These are phyloP conservation scores for Starmerella bombi DNA, from an alignment of 805 yeast genomes.

Conservation along the genomic window DNA sequence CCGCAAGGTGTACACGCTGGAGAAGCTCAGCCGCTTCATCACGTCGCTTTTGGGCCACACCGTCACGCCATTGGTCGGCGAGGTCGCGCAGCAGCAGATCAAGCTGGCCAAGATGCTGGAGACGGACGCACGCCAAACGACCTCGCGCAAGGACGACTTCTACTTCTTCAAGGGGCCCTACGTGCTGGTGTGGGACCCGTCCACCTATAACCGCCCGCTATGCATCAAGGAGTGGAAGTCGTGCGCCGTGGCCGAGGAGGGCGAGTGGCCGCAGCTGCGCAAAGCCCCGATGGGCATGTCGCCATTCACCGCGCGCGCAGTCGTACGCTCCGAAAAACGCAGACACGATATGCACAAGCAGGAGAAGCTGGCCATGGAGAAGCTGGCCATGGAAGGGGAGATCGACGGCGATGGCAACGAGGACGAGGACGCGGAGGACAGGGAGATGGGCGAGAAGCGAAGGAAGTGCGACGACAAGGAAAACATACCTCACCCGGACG, in stretches of 20 bases:
- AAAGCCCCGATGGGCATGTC: constrained; percentile 62
- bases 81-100: constrained; percentile 10
- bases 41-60: constrained; percentile 23
- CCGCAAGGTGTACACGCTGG: constrained; percentile 77
- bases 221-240: constrained; percentile 67
- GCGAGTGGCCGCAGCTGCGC: constrained; percentile 48
- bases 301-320: constrained; percentile 45
- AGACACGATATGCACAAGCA: background rate
- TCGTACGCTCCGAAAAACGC: constrained; percentile 8
- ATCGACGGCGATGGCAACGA: background rate
- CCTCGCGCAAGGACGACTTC: constrained; percentile 70
- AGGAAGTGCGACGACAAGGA: background rate
- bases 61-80: constrained; percentile 23
- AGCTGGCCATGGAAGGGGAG: background rate
- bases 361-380: background rate
- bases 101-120: constrained; percentile 49
- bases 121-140: constrained; percentile 45
- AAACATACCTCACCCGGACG: background rate
- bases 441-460: background rate
- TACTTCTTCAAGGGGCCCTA: constrained; percentile 66
- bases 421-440: background rate
- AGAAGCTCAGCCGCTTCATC: constrained; percentile 70
- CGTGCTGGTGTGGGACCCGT: constrained; percentile 66
- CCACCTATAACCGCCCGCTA: constrained; percentile 66
- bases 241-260: constrained; percentile 21